Evolutionary conservation across 2,329 filamentous ascomycete genomes (phyloP).

Genomic region (Aspergillus brunneoviolaceus): DNA sequence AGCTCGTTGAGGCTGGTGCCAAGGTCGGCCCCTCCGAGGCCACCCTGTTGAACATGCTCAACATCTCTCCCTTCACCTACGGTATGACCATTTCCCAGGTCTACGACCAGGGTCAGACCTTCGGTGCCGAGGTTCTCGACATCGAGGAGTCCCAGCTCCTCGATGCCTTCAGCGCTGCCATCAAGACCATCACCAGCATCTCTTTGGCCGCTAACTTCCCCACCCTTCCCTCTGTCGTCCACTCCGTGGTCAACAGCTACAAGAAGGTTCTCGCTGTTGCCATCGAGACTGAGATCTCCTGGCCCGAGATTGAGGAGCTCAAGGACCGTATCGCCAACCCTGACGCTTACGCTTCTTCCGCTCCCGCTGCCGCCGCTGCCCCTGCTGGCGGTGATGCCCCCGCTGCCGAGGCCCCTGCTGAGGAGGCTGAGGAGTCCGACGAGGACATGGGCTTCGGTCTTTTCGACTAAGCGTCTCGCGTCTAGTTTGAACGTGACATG

Average conservation of each 20-base stretch:
- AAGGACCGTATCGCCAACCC: constrained; percentile 99
- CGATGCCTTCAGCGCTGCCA: constrained; percentile 73
- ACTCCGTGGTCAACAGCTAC: constrained; percentile 96
- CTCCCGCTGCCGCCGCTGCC: constrained; percentile 64
- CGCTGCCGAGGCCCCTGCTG: constrained; percentile 56
- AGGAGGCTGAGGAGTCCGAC: constrained; percentile 66
- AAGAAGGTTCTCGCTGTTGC: constrained; percentile 91
- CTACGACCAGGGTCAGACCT: constrained; percentile 96
- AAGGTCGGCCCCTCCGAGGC: constrained; percentile 99
- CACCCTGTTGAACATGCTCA: constrained; percentile 98
- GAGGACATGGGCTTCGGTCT: constrained; percentile 72
- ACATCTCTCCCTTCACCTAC: constrained; percentile 99
- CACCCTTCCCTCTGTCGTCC: constrained; percentile 91
- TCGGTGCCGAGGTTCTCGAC: constrained; percentile 82
- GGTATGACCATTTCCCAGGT: constrained; percentile 95
- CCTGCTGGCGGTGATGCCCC: constrained; percentile 53
- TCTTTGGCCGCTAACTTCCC: constrained; percentile 94
- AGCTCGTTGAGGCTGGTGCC: constrained; percentile 87
- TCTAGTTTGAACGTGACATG: constrained; percentile 24
- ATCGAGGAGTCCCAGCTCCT: constrained; percentile 94
- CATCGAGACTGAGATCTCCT: constrained; percentile 84
- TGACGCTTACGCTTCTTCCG: constrained; percentile 86
- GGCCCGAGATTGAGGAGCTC: constrained; percentile 94
- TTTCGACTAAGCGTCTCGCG: constrained; percentile 59
- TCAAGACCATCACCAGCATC: constrained; percentile 83